phyloP scores from a whole-genome alignment of 2,329 filamentous ascomycete genomes.

The Lachnellula arida region DNA sequence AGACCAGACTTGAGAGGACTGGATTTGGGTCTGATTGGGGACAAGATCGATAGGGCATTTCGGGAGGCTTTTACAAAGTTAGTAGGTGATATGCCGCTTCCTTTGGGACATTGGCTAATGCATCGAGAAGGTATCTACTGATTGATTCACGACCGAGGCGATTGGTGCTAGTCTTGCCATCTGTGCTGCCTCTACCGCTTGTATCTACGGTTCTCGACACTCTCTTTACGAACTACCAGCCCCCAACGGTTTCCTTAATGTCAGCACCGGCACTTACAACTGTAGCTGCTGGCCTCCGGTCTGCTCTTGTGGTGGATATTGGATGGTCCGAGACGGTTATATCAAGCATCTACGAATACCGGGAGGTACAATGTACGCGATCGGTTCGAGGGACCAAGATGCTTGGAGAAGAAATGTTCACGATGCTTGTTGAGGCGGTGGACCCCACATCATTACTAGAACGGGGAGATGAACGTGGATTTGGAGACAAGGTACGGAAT shows the following conservation, averaged over 20 bases:
- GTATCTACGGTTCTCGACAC: constrained; percentile 72
- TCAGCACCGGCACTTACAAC: constrained; percentile 70
- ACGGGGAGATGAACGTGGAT: constrained; percentile 1
- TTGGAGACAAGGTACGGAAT: constrained; percentile 9
- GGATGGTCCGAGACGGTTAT: constrained; percentile 89
- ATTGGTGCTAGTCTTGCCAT: constrained; percentile 70
- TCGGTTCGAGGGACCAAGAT: constrained; percentile 71
- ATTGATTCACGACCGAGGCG: constrained; percentile 73
- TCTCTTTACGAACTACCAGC: constrained; percentile 75
- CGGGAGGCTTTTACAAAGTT: constrained; percentile 79
- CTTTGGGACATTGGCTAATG: constrained; percentile 9
- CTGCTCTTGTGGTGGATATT: constrained; percentile 82
- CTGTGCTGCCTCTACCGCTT: constrained; percentile 70
- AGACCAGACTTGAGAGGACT: constrained; percentile 65
- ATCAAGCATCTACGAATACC: constrained; percentile 85
- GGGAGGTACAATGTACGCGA: constrained; percentile 67
- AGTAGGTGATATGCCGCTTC: constrained; percentile 40
- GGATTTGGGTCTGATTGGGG: constrained; percentile 75
- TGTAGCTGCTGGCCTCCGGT: constrained; percentile 76
- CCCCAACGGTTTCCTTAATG: constrained; percentile 75
- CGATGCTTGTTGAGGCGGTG: constrained; percentile 49
- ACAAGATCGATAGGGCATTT: constrained; percentile 80
- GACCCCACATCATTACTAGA: constrained; percentile 26
- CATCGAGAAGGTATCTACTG: constrained; percentile 49
- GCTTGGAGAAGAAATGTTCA: constrained; percentile 65